phyloP scores from a whole-genome alignment of 495 filamentous ascomycete species.

The Aspergillus cavernicola region DNA sequence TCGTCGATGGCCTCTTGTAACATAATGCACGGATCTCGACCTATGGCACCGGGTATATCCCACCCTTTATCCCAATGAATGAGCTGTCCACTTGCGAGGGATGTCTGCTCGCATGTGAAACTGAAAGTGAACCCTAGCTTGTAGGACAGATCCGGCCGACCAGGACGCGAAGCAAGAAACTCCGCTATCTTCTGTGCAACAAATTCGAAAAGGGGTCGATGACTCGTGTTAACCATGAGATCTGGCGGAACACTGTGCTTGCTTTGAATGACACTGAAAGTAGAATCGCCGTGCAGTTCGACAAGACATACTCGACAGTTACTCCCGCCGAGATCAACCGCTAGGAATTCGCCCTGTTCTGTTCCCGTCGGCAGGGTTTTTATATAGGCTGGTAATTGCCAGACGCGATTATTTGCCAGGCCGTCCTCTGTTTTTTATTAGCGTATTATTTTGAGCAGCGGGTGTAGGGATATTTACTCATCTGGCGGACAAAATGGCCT shows the following conservation, averaged over 20 bases:
- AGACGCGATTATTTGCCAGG: neutral
- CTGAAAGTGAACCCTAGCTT: constrained; percentile 24
- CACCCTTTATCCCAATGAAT: constrained; percentile 26
- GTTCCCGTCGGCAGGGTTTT: constrained; percentile 47
- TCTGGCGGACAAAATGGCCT: neutral
- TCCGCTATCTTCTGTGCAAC: constrained; percentile 15
- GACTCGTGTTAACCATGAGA: constrained; percentile 18
- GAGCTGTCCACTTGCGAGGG: constrained; percentile 15
- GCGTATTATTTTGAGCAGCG: neutral
- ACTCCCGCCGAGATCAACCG: constrained; percentile 67
- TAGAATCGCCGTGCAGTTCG: constrained; percentile 47
- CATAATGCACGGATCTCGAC: constrained; percentile 18
- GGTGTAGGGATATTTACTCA: neutral
- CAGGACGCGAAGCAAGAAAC: constrained; percentile 7
- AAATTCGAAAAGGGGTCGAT: constrained; percentile 22
- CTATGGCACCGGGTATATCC: constrained; percentile 23
- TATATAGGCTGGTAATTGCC: constrained; percentile 6
- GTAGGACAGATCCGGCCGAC: neutral
- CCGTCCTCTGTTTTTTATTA: neutral
- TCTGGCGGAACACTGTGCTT: constrained; percentile 13
- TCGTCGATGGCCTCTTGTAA: constrained; percentile 21
- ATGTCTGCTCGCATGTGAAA: constrained; percentile 20
- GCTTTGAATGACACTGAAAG: constrained; percentile 13
- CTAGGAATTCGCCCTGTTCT: constrained; percentile 57
- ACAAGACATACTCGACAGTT: constrained; percentile 66